Evolutionary conservation across 2,329 filamentous ascomycete species (phyloP).

Genomic region (Chaetomiaceae sp.): DNA sequence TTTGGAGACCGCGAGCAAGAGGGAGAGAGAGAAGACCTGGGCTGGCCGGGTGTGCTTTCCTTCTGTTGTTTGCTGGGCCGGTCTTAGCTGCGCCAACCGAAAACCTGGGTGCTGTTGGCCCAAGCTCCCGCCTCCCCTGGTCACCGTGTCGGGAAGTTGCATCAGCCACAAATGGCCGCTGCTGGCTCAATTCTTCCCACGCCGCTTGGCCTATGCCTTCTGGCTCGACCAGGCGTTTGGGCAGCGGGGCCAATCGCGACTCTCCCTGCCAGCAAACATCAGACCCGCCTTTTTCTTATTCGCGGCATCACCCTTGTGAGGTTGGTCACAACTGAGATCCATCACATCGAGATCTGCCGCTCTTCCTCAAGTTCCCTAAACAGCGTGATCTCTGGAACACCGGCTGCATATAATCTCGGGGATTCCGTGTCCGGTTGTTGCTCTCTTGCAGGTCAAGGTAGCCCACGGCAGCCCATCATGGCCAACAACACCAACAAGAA

Average conservation of each 20-base stretch:
- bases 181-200: no score
- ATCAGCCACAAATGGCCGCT: neutral
- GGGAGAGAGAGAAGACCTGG: neutral
- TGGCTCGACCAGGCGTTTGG: neutral
- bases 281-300: neutral
- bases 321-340: slow-evolving; percentile 1
- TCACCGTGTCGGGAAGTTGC: neutral
- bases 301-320: neutral
- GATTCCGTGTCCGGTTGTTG: neutral
- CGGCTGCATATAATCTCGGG: slow-evolving; percentile 1
- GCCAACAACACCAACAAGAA: slow-evolving; percentile 14
- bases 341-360: slow-evolving; percentile 6
- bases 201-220: no score
- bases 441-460: neutral
- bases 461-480: slow-evolving; percentile 5
- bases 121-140: neutral
- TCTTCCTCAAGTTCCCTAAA: neutral
- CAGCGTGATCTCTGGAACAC: neutral
- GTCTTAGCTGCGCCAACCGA: neutral
- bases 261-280: neutral
- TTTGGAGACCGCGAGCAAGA: slow-evolving; percentile 5
- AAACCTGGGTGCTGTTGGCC: slow-evolving; percentile 4
- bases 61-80: slow-evolving; percentile 3
- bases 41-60: neutral
- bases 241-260: neutral